A percentile compares a stretch with the other conserved stretches of the same genome.
Evolutionary conservation across 805 yeast species (phyloP).

Genomic region (Cyberlindnera mycetangii): DNA sequence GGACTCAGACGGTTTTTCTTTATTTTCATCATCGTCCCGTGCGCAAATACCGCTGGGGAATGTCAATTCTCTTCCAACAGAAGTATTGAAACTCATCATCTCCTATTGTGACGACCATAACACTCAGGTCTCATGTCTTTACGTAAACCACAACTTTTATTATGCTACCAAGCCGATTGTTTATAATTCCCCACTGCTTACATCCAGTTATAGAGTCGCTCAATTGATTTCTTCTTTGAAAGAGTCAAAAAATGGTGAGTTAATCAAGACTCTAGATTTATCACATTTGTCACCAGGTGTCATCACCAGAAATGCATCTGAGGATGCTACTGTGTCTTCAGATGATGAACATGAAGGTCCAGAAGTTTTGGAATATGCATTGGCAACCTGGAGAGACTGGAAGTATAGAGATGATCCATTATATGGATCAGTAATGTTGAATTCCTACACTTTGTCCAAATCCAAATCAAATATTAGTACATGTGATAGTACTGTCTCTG

Average conservation of each 20-base stretch:
- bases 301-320: slow-evolving; percentile 21
- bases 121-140: slow-evolving; percentile 44
- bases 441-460: slow-evolving; percentile 29
- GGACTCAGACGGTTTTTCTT: slow-evolving; percentile 31
- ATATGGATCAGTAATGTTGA: slow-evolving; percentile 41
- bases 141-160: slow-evolving; percentile 50
- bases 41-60: slow-evolving; percentile 14
- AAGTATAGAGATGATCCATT: slow-evolving; percentile 71
- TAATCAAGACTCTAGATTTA: slow-evolving; percentile 57
- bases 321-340: slow-evolving; percentile 12
- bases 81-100: slow-evolving; percentile 29
- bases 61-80: slow-evolving; percentile 33
- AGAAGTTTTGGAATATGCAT: slow-evolving; percentile 32
- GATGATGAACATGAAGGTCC: slow-evolving; percentile 11
- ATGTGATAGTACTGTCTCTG: slow-evolving; percentile 18
- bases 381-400: slow-evolving; percentile 94
- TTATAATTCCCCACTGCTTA: slow-evolving; percentile 52
- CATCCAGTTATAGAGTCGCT: slow-evolving; percentile 74
- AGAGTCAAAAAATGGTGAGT: slow-evolving; percentile 52
- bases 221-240: slow-evolving; percentile 74
- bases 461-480: slow-evolving; percentile 24
- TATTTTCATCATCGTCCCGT: slow-evolving; percentile 28
- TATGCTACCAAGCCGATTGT: slow-evolving; percentile 49
- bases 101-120: slow-evolving; percentile 34
- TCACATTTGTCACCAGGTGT: slow-evolving; percentile 45